phyloP scores from a whole-genome alignment of 805 yeast species.

The Monosporozyma servazzii region DNA sequence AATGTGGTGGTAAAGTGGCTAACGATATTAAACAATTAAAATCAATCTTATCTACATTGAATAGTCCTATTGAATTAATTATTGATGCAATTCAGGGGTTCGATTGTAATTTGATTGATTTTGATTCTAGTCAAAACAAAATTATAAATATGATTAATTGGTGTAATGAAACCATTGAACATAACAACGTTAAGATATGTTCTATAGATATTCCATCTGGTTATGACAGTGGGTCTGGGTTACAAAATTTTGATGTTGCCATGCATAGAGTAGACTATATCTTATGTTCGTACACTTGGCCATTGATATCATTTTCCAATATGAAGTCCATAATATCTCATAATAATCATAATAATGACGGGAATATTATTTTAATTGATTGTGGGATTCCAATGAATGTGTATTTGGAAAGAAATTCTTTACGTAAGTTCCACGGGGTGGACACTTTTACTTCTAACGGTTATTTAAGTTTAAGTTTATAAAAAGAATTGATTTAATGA shows the following conservation, averaged over 20 bases:
- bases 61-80: constrained; percentile 69
- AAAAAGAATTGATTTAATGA: neutral
- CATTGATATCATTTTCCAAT: constrained; percentile 33
- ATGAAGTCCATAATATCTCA: constrained; percentile 4
- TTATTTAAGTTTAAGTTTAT: neutral
- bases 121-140: constrained; percentile 15
- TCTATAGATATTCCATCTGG: constrained; percentile 81
- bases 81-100: constrained; percentile 82
- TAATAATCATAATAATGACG: constrained; percentile 1
- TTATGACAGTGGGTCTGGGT: constrained; percentile 73
- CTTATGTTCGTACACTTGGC: constrained; percentile 58
- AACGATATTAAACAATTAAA: constrained; percentile 32
- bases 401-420: constrained; percentile 31
- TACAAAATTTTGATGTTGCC: constrained; percentile 26
- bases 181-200: constrained; percentile 18
- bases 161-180: constrained; percentile 41
- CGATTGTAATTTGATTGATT: constrained; percentile 42
- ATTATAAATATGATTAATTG: constrained; percentile 45
- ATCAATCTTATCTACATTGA: constrained; percentile 37
- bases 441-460: constrained; percentile 17
- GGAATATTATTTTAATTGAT: constrained; percentile 52
- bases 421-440: constrained; percentile 40
- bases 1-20: constrained; percentile 62
- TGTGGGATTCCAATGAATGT: constrained; percentile 60
- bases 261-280: constrained; percentile 45